phyloP scores from a whole-genome alignment of 768 basidiomycete species.

The Terana coerulea region DNA sequence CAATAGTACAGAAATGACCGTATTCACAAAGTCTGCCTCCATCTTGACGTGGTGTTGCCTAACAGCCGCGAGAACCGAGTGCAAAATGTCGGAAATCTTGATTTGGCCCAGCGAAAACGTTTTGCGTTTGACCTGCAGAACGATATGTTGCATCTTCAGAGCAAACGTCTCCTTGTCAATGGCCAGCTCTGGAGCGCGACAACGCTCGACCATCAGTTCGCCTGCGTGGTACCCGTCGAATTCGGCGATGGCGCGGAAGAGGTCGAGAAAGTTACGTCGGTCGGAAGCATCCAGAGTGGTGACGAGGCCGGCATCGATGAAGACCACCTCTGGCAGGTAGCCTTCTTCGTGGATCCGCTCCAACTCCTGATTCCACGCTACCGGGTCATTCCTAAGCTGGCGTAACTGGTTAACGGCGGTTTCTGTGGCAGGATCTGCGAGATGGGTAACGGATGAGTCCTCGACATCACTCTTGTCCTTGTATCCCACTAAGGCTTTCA shows the following conservation, averaged over 20 bases:
- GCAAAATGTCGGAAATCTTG: conserved; percentile 90
- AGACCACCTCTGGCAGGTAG: conserved; percentile 91
- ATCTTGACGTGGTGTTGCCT: conserved; percentile 94
- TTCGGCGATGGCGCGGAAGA: conserved; percentile 92
- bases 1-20: conserved; percentile 89
- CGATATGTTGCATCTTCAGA: conserved; percentile 95
- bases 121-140: conserved; percentile 89
- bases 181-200: conserved; percentile 84
- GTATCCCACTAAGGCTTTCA: conserved; percentile 46
- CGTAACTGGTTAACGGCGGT: conserved; percentile 70
- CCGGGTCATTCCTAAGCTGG: conserved; percentile 49
- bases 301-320: conserved; percentile 94
- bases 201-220: conserved; percentile 94
- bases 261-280: conserved; percentile 90
- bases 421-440: conserved; percentile 22
- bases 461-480: conserved; percentile 15
- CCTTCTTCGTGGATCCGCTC: conserved; percentile 57
- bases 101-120: conserved; percentile 98
- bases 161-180: conserved; percentile 94
- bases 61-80: conserved; percentile 83
- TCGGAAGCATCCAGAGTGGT: conserved; percentile 83
- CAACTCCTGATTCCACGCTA: conserved; percentile 71
- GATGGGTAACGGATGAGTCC: too few species aligned
- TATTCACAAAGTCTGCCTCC: conserved; percentile 98
- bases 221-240: conserved; percentile 97